phyloP scores from a whole-genome alignment of 2,329 filamentous ascomycete species.

The Neophaeococcomyces mojaviensis region DNA sequence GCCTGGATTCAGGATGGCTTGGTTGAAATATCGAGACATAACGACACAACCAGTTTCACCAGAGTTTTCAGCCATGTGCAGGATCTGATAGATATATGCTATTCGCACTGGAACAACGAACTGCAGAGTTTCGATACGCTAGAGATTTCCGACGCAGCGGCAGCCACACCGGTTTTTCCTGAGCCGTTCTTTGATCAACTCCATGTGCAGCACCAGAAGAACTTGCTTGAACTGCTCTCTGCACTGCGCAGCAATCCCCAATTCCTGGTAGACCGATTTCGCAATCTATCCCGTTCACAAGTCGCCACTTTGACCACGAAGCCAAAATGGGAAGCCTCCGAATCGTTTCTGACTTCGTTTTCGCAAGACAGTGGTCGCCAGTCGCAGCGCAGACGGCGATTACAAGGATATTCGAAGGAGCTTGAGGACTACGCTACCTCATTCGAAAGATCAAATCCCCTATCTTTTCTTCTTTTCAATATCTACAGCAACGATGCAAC shows the following conservation, averaged over 20 bases:
- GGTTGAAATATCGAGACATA: constrained; percentile 38
- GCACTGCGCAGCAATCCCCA: constrained; percentile 79
- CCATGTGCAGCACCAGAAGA: constrained; percentile 64
- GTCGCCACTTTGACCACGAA: constrained; percentile 70
- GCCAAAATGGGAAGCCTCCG: constrained; percentile 70
- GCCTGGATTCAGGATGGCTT: constrained; percentile 37
- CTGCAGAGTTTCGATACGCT: constrained; percentile 30
- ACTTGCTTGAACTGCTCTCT: constrained; percentile 70
- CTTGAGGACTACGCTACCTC: constrained; percentile 77
- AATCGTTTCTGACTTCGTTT: constrained; percentile 71
- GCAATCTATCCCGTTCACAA: constrained; percentile 66
- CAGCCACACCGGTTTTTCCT: constrained; percentile 7
- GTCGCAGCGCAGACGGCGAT: constrained; percentile 34
- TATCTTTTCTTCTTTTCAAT: constrained; percentile 78
- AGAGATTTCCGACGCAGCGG: constrained; percentile 1
- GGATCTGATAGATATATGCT: constrained; percentile 38
- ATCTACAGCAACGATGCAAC: constrained; percentile 82
- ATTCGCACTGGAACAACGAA: constrained; percentile 28
- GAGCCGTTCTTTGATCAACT: constrained; percentile 53
- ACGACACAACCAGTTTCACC: constrained; percentile 39
- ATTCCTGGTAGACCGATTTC: constrained; percentile 77
- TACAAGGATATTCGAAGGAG: constrained; percentile 43
- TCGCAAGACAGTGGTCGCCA: constrained; percentile 41
- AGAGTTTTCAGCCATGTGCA: constrained; percentile 37
- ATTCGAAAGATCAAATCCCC: constrained; percentile 79